Conservation (phyloP, 2,329 filamentous ascomycete genomes). For the Xylariaceae sp. region DNA sequence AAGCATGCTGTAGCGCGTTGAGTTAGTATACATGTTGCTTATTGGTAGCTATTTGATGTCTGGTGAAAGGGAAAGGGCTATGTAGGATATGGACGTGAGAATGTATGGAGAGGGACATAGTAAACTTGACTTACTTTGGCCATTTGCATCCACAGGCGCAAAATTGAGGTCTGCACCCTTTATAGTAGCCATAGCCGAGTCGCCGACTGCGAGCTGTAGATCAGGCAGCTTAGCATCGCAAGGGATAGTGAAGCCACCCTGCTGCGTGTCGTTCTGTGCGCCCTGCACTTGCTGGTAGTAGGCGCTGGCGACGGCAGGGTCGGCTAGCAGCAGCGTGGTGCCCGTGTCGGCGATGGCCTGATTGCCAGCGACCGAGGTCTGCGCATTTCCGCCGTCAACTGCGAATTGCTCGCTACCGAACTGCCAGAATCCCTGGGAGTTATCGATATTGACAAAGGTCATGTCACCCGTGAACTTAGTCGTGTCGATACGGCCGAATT, state of each 20-base stretch:
- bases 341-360: constrained; percentile 65
- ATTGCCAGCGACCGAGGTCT: constrained; percentile 46
- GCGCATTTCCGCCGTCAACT: constrained; percentile 40
- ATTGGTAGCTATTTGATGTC: too few species aligned
- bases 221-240: constrained; percentile 55
- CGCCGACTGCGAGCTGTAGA: constrained; percentile 62
- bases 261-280: constrained; percentile 47
- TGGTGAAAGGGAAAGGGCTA: not conserved
- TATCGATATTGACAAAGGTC: constrained; percentile 44
- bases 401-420: constrained; percentile 45
- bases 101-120: too few species aligned
- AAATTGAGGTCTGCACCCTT: constrained; percentile 62
- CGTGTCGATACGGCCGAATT: constrained; percentile 47
- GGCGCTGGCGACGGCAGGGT: constrained; percentile 55
- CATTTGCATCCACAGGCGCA: constrained; percentile 49
- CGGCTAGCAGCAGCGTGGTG: constrained; percentile 68
- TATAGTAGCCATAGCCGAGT: constrained; percentile 59
- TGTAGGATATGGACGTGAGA: not conserved
- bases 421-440: constrained; percentile 47
- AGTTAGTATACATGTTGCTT: constrained; percentile 7
- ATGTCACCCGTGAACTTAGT: constrained; percentile 44
- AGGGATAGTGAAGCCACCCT: constrained; percentile 56
- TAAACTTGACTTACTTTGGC: constrained; percentile 54
- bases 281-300: constrained; percentile 58
- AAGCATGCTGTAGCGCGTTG: constrained; percentile 59